phyloP scores from a whole-genome alignment of 202 grass and related monocot species.

The Zoysia matrella region DNA sequence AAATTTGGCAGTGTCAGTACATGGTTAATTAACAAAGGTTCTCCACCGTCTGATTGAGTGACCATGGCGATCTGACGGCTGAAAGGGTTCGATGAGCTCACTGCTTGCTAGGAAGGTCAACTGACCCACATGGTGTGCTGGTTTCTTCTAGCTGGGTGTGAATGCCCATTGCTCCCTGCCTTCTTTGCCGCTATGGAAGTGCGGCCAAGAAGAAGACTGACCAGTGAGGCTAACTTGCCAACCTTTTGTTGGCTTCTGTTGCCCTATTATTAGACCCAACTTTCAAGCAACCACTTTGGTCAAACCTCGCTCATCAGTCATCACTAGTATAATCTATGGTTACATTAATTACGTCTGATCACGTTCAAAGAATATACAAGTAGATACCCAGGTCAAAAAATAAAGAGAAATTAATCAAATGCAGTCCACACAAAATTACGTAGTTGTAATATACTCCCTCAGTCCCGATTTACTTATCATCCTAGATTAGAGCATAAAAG shows the following conservation, averaged over 20 bases:
- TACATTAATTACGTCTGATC: constrained; percentile 35
- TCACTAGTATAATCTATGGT: not conserved
- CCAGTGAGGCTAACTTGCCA: constrained; percentile 19
- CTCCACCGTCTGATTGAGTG: not conserved
- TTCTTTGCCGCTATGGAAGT: constrained; percentile 29
- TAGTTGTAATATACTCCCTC: too few species aligned
- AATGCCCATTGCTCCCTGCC: constrained; percentile 5
- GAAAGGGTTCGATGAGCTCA: not conserved
- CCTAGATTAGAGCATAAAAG: too few species aligned
- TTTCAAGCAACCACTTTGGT: constrained; percentile 32
- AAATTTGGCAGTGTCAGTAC: not conserved
- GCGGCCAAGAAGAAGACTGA: constrained; percentile 16
- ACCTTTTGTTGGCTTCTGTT: constrained; percentile 43
- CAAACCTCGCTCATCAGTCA: not conserved
- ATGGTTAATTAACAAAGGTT: not conserved
- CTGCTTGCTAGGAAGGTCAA: constrained; percentile 39
- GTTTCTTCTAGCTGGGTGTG: constrained; percentile 44
- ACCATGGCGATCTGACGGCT: not conserved
- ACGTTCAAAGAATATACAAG: constrained; percentile 7
- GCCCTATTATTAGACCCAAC: constrained; percentile 31
- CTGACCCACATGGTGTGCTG: constrained; percentile 52
- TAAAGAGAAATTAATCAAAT: too few species aligned
- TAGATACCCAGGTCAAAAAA: too few species aligned
- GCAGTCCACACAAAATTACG: too few species aligned
- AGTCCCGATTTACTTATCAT: too few species aligned